Evolutionary conservation across 129 eudicot species (phyloP), one percentile per base, ranked within the genome.

Genomic region (Tagetes erecta): DNA sequence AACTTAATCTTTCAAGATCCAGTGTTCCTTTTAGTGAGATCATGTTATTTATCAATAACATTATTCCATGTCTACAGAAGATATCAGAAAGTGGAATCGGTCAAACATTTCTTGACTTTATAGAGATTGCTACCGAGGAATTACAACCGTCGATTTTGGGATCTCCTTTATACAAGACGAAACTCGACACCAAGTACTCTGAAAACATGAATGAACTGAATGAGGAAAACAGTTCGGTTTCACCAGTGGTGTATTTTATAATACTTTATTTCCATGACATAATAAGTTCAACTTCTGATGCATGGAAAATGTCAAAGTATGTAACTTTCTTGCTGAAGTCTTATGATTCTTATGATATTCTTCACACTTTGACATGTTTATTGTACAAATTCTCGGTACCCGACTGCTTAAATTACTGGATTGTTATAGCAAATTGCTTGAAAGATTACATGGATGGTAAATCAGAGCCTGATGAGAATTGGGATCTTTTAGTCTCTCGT

Each of bases 111-210:
- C 82, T 93, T 71, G 79, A 78, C 62, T 75, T 83, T 71, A 58
- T 87, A 10, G 85, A 74, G 71, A 80, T 82, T 64, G 86, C 76
- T 34, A 74, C 70, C 1, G 80, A 84, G 70, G 89, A 80, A 62
- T 76, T 90, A 52, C 89, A 86, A 55, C 67, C 87, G 27, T 87
- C 86, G 46, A 87, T 72, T 7, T 76, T 90, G 75, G 87, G 87
- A 76, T 93, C 92, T 49, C 95, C 92, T n/a, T 79, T 90, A 35
- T 90, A 93, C 83, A 86, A 86, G 77, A 73, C 87, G 80, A 64
- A 76, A 75, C 58, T 84, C 45, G 87, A 87, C 40, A 4, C 68
- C 20, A 78, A 83, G 76, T 75, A 42, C 41, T 52, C 79, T 6
- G 77, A 69, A 47, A 67, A 72, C 67, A 70, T 75, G 68, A 81